A percentile compares a stretch with the other conserved stretches of the same genome.
phyloP scores from a whole-genome alignment of 495 filamentous ascomycete species.

The Aspergillus nidulans region DNA sequence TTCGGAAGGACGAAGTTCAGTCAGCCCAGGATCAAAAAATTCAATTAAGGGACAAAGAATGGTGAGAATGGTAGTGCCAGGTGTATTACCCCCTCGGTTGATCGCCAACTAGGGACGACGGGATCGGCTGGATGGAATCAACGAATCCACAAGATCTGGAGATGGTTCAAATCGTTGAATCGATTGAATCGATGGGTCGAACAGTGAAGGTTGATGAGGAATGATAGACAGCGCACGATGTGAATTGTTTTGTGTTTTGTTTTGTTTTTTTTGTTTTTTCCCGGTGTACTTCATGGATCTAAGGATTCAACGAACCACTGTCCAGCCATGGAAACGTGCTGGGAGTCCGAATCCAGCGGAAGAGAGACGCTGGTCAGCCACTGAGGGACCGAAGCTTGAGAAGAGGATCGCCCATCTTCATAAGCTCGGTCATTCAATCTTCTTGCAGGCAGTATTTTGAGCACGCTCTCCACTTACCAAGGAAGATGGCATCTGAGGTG shows the following conservation, averaged over 20 bases:
- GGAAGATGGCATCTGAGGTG: conserved; percentile 18
- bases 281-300: not conserved
- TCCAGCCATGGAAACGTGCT: conserved; percentile 8
- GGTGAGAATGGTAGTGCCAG: not conserved
- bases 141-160: not conserved
- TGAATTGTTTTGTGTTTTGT: conserved; percentile 28
- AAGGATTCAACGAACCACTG: not conserved
- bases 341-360: conserved; percentile 1
- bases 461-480: conserved; percentile 6
- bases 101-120: not conserved
- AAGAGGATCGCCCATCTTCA: not conserved
- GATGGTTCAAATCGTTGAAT: not conserved
- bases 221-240: not conserved
- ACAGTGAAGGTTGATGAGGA: not conserved
- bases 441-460: not conserved
- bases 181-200: not conserved
- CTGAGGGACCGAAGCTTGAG: not conserved
- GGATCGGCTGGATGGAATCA: not conserved
- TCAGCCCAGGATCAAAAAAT: not conserved
- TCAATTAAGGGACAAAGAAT: not conserved
- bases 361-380: conserved; percentile 10
- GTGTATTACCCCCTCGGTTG: not conserved
- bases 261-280: conserved; percentile 2
- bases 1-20: not conserved
- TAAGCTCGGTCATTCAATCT: conserved; percentile 4